A percentile compares a stretch with the other conserved stretches of the same genome.
These are phyloP conservation scores for Corynascus novoguineensis DNA, from an alignment of 495 filamentous ascomycete genomes.

Conservation along the genomic window DNA sequence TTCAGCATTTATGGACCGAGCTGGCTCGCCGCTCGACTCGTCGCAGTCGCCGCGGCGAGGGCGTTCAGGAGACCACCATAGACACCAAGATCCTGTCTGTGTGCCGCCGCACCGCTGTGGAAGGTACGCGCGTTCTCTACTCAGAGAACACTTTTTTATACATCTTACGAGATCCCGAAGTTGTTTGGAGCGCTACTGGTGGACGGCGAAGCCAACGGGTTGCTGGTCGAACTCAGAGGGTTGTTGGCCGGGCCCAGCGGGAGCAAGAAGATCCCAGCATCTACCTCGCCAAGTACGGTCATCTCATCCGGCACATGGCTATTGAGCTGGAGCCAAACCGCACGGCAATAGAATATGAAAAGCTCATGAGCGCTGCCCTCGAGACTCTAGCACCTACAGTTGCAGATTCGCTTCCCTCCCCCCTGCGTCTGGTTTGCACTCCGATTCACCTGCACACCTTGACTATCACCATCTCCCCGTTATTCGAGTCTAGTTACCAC, in stretches of 20 bases:
- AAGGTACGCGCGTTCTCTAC: slow-evolving; percentile 35
- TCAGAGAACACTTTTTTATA: slow-evolving; percentile 40
- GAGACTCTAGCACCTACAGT: slow-evolving; percentile 1
- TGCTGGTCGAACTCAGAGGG: not conserved
- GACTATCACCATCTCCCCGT: slow-evolving; percentile 24
- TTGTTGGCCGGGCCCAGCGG: no score
- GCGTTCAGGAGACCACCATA: slow-evolving; percentile 8
- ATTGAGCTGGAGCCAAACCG: slow-evolving; percentile 36
- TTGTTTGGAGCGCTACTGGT: not conserved
- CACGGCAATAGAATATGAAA: slow-evolving; percentile 18
- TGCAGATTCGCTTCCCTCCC: not conserved
- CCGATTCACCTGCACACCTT: slow-evolving; percentile 31
- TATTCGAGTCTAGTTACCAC: not conserved
- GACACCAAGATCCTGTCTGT: slow-evolving; percentile 31
- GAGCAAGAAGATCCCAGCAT: slow-evolving; percentile 14
- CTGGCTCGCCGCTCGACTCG: slow-evolving; percentile 16
- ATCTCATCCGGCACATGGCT: slow-evolving; percentile 34
- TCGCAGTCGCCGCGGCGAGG: not conserved
- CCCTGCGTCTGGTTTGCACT: not conserved
- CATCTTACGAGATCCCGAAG: slow-evolving; percentile 31
- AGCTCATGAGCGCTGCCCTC: slow-evolving; percentile 21
- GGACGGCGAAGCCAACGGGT: not conserved
- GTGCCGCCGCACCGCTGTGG: slow-evolving; percentile 21
- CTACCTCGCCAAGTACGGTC: slow-evolving; percentile 31
- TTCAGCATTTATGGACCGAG: slow-evolving; percentile 33